Base-by-base conservation (phyloP, 306 rosid species). In the Cucumis cinereus region DNA sequence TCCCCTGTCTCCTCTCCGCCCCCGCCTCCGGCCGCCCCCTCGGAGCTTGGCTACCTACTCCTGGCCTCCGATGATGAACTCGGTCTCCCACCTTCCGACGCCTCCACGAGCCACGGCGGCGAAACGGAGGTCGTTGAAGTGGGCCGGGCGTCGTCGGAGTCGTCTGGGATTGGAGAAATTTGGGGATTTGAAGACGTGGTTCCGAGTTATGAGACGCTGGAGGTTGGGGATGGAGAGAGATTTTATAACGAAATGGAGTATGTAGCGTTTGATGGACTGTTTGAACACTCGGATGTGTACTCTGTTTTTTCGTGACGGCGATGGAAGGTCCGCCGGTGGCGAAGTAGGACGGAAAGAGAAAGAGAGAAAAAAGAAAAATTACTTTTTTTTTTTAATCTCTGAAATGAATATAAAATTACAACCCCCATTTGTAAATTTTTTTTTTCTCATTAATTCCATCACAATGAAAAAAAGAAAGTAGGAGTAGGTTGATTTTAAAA, bases 61-160 rank as follows among this genome's bases (percentile, higher is more conserved):
- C 88, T 83, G 55, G 97, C 98, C 1, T 93, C 98, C 4, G 98
- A 93, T 22, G 95, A 90, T 13, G 98, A 93, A 67, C 93, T 93
- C 0, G 98, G 98, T 0, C 74, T 93, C 40, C 98, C 98, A 0
- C 98, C 98, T 0, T 80, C 96, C 6, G 79, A 40, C 17, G 63
- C 23, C 35, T 68, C 84, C 23, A 45, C 63, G 17, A 66, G 80
- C 11, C 75, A 20, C n/a, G 77, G 64, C 8, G 86, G 35, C 13
- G 84, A 54, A 2, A 86, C 68, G 77, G 55, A 43, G 6, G 89
- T 73, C 77, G 53, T 41, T 2, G 98, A 89, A 74, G 75, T 88
- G 41, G 13, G 61, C 5, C 83, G 87, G 16, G 88, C 77, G 45
- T 75, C 87, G 50, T 83, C 89, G 4, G 93, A 88, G 40, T 84